A percentile compares a stretch with the other conserved stretches of the same genome.
phyloP scores from a whole-genome alignment of 495 filamentous ascomycete genomes.

The Thermothielavioides terrestris region DNA sequence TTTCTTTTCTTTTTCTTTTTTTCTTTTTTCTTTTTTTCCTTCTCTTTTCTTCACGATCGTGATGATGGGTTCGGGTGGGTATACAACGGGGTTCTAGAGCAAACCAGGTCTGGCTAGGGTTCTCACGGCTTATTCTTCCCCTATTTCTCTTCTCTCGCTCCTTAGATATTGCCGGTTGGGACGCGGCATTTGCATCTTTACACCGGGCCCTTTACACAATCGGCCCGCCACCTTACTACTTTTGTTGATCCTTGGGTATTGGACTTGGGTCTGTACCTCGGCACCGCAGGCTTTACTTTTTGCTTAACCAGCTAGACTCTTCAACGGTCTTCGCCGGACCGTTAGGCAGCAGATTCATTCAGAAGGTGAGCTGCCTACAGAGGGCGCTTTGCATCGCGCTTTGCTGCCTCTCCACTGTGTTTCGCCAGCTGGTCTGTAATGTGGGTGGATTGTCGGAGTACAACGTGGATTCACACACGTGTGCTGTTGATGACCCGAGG shows the following conservation, averaged over 20 bases:
- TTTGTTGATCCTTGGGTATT: no score
- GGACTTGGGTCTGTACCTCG: no score
- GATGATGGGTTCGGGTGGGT: neutral
- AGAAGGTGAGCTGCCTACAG: neutral
- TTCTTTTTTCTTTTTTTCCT: neutral
- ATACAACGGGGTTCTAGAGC: neutral
- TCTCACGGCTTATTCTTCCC: neutral
- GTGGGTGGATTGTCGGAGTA: no score
- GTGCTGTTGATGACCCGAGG: neutral
- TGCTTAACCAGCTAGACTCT: neutral
- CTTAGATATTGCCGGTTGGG: neutral
- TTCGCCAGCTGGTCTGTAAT: neutral
- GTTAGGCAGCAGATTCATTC: neutral
- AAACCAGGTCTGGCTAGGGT: neutral
- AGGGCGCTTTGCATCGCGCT: neutral
- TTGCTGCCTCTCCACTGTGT: constrained; percentile 4
- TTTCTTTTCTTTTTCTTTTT: constrained; percentile 3
- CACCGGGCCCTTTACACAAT: neutral
- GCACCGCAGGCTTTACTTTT: no score
- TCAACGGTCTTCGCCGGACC: neutral
- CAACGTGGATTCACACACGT: no score
- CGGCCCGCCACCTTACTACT: neutral
- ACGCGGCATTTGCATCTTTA: neutral
- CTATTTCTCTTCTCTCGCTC: neutral
- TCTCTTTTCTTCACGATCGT: neutral